Base-by-base conservation (phyloP, 2,329 filamentous ascomycete species). In the Cercospora zeina region DNA sequence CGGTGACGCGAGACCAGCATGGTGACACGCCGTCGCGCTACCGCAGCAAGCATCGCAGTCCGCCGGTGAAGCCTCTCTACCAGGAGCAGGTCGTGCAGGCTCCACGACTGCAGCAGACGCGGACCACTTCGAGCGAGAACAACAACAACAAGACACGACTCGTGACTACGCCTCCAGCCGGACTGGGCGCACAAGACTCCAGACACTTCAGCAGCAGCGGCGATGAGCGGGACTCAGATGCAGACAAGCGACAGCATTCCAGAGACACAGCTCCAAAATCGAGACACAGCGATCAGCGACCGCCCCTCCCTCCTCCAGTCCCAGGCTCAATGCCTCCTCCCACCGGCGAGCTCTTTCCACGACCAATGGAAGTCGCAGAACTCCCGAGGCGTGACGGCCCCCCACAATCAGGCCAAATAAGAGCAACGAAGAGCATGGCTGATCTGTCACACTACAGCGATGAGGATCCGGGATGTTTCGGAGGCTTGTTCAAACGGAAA, bases 401-500 rank as follows among this genome's bases (percentile, higher is more conserved):
- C 31, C 72, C 72, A 11, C 63, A 63, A 16, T 72, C 71, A 10
- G 67, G 68, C 33, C 65, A 74, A 42, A 75, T 75, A 53, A 60
- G 66, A 14, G 73, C 73, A 8, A 75, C 72, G 14, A 71, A 67
- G 56, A 74, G 70, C 51, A 65, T 65, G 34, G 65, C 34, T 36
- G 58, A 67, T n/a, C 53, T 72, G 45, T 65, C 68, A 7, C 55
- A 47, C 10, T 67, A 70, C 21, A 66, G 69, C 36, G 66, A 71
- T 4, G 63, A 64, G 11, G 55, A 62, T 4, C 62, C 60, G 13
- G 71, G 73, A 8, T 74, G 73, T 61, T 74, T 75, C 54, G 65
- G 61, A 37, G 72, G 71, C 4, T 58, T 75, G 30, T 76, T 76
- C 69, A 74, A 71, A 54, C 69, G 71, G 53, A 75, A 71, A 63